Conservation (phyloP, 352 stramenopile genomes). For the Phytopythium aichiense region DNA sequence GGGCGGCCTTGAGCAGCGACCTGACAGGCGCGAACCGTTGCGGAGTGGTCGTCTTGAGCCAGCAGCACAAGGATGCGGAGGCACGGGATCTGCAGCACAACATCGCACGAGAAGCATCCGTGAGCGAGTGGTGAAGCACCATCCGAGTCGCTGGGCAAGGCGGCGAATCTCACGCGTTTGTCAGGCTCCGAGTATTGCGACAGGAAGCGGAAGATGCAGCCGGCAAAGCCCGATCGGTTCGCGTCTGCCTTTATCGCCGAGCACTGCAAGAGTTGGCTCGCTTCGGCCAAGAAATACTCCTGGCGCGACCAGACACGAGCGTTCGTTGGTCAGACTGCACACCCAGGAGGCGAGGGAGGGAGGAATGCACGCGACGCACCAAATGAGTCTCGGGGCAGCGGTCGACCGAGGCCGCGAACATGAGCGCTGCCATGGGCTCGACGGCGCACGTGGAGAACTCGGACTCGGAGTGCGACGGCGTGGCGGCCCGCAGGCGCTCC, state of each 20-base stretch:
- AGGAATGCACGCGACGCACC: conserved; percentile 17
- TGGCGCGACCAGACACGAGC: conserved; percentile 11
- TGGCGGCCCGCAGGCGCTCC: conserved; percentile 31
- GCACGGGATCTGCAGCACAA: conserved; percentile 34
- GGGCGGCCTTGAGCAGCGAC: conserved; percentile 59
- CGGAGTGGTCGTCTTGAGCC: conserved; percentile 39
- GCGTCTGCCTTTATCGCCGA: conserved; percentile 33
- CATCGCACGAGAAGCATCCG: background rate
- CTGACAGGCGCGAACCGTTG: conserved; percentile 50
- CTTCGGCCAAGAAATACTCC: conserved; percentile 56
- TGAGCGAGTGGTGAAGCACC: conserved; percentile 1
- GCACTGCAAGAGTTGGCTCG: conserved; percentile 48
- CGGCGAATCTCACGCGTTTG: conserved; percentile 42
- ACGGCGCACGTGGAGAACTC: conserved; percentile 45
- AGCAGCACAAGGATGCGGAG: conserved; percentile 56
- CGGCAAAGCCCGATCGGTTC: conserved; percentile 51
- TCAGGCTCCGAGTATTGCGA: conserved; percentile 41
- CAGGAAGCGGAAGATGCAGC: conserved; percentile 56
- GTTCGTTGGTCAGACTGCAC: background rate
- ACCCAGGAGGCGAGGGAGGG: background rate
- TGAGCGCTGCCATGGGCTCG: conserved; percentile 58
- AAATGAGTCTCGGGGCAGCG: conserved; percentile 58
- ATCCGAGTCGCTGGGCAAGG: background rate
- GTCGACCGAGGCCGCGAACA: conserved; percentile 55
- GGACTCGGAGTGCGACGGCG: conserved; percentile 32